Conservation (phyloP, 768 basidiomycete species). For the Boletus sp. region DNA sequence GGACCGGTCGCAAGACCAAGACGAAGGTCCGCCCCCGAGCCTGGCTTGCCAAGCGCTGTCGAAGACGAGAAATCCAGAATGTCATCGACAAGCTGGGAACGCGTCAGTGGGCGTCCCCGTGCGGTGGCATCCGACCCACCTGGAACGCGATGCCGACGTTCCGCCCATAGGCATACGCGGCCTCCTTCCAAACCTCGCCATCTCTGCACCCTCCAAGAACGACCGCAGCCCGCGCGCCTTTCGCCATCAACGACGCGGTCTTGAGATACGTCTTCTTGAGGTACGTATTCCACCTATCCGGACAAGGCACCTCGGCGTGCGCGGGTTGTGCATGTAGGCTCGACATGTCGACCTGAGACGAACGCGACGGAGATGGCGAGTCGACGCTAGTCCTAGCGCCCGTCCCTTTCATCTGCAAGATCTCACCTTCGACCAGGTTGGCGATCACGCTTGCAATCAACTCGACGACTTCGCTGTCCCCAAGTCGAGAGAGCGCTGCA, state of each 20-base stretch:
- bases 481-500: constrained; percentile 82
- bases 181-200: constrained; percentile 83
- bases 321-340: constrained; percentile 43
- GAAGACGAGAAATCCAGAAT: constrained; percentile 89
- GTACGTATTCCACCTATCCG: constrained; percentile 71
- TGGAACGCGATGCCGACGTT: constrained; percentile 96
- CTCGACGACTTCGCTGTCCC: constrained; percentile 88
- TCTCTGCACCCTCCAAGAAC: constrained; percentile 80
- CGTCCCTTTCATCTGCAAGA: constrained; percentile 63
- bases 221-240: constrained; percentile 78
- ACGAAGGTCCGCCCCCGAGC: constrained; percentile 73
- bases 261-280: constrained; percentile 92
- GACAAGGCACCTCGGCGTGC: constrained; percentile 25
- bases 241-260: constrained; percentile 89
- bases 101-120: neutral
- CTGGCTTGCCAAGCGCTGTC: constrained; percentile 82
- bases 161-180: constrained; percentile 87
- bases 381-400: neutral
- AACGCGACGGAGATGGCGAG: neutral
- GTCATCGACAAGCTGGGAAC: constrained; percentile 85
- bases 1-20: constrained; percentile 87
- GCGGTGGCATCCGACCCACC: constrained; percentile 41
- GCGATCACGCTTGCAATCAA: constrained; percentile 88
- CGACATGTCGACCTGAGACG: constrained; percentile 29
- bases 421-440: constrained; percentile 96